These are phyloP conservation scores for Coccinonectria pachysandricola DNA, from an alignment of 2,329 filamentous ascomycete species.

Conservation along the genomic window DNA sequence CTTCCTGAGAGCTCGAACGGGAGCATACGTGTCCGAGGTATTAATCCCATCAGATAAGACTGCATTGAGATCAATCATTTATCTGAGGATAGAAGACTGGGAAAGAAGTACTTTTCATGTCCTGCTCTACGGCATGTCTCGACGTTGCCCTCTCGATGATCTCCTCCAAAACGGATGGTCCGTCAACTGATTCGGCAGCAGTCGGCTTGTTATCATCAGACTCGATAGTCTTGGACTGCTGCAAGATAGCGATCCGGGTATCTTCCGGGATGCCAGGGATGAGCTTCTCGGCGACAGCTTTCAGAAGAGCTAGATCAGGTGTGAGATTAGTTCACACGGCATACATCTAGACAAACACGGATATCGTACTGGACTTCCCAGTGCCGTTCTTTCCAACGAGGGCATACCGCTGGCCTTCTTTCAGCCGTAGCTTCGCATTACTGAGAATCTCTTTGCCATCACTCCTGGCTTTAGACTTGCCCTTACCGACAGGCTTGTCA, in stretches of 20 bases:
- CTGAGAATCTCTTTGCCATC: slow-evolving; percentile 57
- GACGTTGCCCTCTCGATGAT: slow-evolving; percentile 54
- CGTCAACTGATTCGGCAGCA: slow-evolving; percentile 5
- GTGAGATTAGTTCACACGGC: too few species aligned
- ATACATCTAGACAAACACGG: too few species aligned
- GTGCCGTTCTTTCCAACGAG: slow-evolving; percentile 72
- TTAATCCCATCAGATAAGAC: slow-evolving; percentile 53
- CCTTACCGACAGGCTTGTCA: slow-evolving; percentile 36
- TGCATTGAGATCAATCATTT: slow-evolving; percentile 7
- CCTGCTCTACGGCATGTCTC: slow-evolving; percentile 45
- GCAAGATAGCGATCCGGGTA: slow-evolving; percentile 56
- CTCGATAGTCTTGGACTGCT: slow-evolving; percentile 45
- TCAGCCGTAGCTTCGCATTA: slow-evolving; percentile 60
- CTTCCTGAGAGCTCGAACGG: slow-evolving; percentile 49
- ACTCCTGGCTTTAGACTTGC: slow-evolving; percentile 34
- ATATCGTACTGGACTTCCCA: slow-evolving; percentile 62
- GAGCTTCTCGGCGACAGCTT: slow-evolving; percentile 66
- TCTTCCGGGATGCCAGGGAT: slow-evolving; percentile 65
- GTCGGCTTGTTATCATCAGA: slow-evolving; percentile 14
- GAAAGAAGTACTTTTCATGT: slow-evolving; percentile 44
- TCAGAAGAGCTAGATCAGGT: slow-evolving; percentile 61
- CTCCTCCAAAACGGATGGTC: slow-evolving; percentile 48
- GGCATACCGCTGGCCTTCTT: slow-evolving; percentile 65
- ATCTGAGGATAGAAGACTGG: not conserved
- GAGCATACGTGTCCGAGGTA: slow-evolving; percentile 41